Base-by-base conservation (phyloP, 2,329 filamentous ascomycete species). In the Gliomastix tumulicola region DNA sequence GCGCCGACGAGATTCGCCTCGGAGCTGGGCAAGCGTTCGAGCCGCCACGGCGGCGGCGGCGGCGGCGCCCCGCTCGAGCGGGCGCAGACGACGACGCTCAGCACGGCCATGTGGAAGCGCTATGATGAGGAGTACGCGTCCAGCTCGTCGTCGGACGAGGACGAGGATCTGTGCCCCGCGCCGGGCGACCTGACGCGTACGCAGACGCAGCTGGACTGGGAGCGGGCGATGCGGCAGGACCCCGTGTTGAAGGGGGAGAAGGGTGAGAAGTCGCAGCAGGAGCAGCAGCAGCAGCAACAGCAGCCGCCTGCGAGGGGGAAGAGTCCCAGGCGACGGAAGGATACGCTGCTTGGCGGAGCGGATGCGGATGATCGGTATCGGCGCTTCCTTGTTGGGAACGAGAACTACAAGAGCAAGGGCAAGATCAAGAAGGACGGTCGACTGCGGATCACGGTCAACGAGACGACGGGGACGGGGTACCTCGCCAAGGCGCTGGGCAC, bases 401-500 rank as follows among this genome's bases (percentile, higher is more conserved):
- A 83, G 4, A 63, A 82, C 34, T 84, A 79, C 56, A 68, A 64
- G 16, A 84, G 78, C 2, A 76, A 69, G 43, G 82, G 81, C 18
- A 77, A 67, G 43, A 71, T 86, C 2, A 82, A 76, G 54, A 69
- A 64, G 32, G 84, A 88, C 53, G 84, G 84, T 0, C 71, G 84
- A 17, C 58, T 89, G 34, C 78, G 76, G 42, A 84, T 89, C 42
- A 82, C 79, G 5, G 69, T 88, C 49, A 80, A 82, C 36, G 83
- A 88, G 51, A 81, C 75, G 2, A 71, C 71, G 38, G 78, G 82
- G 44, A 79, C 66, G 2, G 84, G 84, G 10, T 87, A 86, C 46
- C 65, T 88, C 19, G 82, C 82, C 30, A 87, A 88, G 50, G 81
- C 82, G 4, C 63, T 89, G 1, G 83, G 82, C 4, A 76, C 76